phyloP scores from a whole-genome alignment of 805 yeast species.

The Candida gorgasii region DNA sequence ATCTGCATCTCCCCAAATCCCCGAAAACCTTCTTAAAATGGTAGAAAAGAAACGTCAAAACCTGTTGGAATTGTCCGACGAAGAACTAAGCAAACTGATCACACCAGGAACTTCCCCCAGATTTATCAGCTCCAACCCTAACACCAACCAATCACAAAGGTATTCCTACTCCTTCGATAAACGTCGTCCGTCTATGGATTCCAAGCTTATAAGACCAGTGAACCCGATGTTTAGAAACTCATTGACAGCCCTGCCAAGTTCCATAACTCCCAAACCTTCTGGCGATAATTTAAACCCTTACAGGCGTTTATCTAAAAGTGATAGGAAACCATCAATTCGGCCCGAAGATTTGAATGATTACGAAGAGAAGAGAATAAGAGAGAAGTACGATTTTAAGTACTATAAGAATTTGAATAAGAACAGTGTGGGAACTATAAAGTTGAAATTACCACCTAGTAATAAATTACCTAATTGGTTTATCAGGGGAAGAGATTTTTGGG shows the following conservation, averaged over 20 bases:
- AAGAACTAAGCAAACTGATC: conserved; percentile 21
- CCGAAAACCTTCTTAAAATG: conserved; percentile 54
- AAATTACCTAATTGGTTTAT: conserved; percentile 78
- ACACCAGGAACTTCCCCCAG: conserved; percentile 37
- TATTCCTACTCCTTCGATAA: conserved; percentile 19
- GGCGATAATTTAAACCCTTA: conserved; percentile 9
- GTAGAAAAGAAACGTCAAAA: conserved; percentile 44
- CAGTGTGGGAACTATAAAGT: conserved; percentile 39
- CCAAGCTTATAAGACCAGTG: conserved; percentile 25
- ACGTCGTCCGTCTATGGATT: conserved; percentile 35
- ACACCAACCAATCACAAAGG: background rate
- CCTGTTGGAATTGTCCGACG: conserved; percentile 25
- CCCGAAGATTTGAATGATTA: conserved; percentile 14
- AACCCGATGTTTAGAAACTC: conserved; percentile 22
- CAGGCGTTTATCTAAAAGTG: conserved; percentile 10
- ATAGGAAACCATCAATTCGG: conserved; percentile 10
- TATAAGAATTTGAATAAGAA: conserved; percentile 43
- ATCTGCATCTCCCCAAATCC: conserved; percentile 70
- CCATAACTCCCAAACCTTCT: conserved; percentile 11
- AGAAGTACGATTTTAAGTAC: conserved; percentile 33
- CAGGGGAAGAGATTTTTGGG: conserved; percentile 67
- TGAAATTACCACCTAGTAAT: conserved; percentile 60
- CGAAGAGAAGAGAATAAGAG: conserved; percentile 20
- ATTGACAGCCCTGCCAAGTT: conserved; percentile 13
- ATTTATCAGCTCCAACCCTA: conserved; percentile 6